Conservation (phyloP, 495 filamentous ascomycete species). For the Lophiostoma macrostomum region DNA sequence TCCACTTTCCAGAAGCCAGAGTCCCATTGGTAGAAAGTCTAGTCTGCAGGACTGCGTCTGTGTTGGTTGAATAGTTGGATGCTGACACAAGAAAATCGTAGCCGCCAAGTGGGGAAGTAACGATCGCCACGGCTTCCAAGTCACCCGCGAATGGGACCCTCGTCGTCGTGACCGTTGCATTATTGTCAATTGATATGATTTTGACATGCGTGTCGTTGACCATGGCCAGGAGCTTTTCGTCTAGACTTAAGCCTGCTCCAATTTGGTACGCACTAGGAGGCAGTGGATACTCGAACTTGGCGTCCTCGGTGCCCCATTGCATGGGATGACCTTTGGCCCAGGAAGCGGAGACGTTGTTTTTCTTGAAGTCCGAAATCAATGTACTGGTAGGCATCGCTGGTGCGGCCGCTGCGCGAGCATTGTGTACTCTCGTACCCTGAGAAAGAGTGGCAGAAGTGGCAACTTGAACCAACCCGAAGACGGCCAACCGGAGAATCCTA, state of each 20-base stretch:
- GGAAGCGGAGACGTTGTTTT: constrained; percentile 2
- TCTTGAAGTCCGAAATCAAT: constrained; percentile 9
- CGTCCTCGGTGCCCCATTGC: background rate
- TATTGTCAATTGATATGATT: too few species aligned
- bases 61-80: too few species aligned
- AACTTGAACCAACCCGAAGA: background rate
- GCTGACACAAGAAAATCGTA: too few species aligned
- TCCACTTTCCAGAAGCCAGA: background rate
- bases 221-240: constrained; percentile 1
- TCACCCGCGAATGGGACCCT: too few species aligned
- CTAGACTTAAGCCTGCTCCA: background rate
- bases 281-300: background rate
- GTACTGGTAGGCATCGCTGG: constrained; percentile 1
- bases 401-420: background rate
- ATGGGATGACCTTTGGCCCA: constrained; percentile 5
- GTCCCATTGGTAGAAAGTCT: background rate
- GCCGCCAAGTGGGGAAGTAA: too few species aligned
- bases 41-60: too few species aligned
- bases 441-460: background rate
- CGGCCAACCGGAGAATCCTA: too few species aligned
- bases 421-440: background rate
- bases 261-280: background rate
- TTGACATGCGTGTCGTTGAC: background rate
- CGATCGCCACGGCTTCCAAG: too few species aligned
- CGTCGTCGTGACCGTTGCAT: background rate